Conservation (phyloP, 768 basidiomycete genomes). For the Tylopilus plumbeoviolaceoides region DNA sequence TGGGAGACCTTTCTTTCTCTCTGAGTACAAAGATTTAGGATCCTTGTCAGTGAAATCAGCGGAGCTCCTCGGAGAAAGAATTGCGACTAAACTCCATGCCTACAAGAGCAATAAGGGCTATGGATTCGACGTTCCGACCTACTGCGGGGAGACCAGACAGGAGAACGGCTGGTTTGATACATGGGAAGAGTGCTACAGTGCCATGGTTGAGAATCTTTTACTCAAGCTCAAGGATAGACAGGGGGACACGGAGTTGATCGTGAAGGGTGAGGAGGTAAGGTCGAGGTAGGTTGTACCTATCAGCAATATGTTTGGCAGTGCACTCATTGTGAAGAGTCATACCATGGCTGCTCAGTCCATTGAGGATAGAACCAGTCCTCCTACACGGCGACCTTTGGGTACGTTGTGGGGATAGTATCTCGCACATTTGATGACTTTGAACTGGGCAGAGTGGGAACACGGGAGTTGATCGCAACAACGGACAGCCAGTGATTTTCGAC, state of each 20-base stretch:
- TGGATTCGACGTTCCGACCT: slow-evolving; percentile 73
- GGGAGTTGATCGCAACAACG: slow-evolving; percentile 51
- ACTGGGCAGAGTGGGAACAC: slow-evolving; percentile 63
- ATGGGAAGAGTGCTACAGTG: slow-evolving; percentile 67
- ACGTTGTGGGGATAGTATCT: slow-evolving; percentile 18
- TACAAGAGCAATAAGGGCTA: slow-evolving; percentile 53
- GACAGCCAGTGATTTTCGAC: slow-evolving; percentile 68
- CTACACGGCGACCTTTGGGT: slow-evolving; percentile 84
- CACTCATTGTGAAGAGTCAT: slow-evolving; percentile 51
- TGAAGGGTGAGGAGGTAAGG: slow-evolving; percentile 49
- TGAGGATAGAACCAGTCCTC: slow-evolving; percentile 61
- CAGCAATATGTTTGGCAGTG: not conserved
- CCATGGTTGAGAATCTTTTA: slow-evolving; percentile 58
- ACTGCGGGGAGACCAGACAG: slow-evolving; percentile 68
- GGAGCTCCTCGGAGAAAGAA: slow-evolving; percentile 48
- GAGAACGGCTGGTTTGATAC: slow-evolving; percentile 69
- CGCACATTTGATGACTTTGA: slow-evolving; percentile 1
- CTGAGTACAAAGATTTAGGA: slow-evolving; percentile 64
- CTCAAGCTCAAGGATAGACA: slow-evolving; percentile 41
- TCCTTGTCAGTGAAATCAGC: slow-evolving; percentile 46
- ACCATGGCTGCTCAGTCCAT: slow-evolving; percentile 57
- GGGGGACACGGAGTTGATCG: slow-evolving; percentile 42
- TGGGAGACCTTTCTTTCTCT: slow-evolving; percentile 62
- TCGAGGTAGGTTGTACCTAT: slow-evolving; percentile 35
- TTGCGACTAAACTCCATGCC: slow-evolving; percentile 65